A percentile compares a stretch with the other conserved stretches of the same genome.
These are phyloP conservation scores for Curvularia sp. DNA, from an alignment of 2,329 filamentous ascomycete genomes.

Conservation along the genomic window DNA sequence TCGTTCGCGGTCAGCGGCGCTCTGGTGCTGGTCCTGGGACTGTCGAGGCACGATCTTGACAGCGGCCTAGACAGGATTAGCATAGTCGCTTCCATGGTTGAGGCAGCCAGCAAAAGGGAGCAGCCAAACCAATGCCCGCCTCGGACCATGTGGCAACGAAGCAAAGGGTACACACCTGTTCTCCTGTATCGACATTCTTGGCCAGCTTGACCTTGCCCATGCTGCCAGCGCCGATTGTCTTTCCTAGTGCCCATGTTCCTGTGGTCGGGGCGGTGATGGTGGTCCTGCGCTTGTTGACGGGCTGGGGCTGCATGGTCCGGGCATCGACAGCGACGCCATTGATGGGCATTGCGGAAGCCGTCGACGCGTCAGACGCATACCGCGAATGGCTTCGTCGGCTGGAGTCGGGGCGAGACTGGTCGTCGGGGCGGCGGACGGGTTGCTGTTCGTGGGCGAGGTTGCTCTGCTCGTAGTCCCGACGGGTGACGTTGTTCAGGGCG, in stretches of 20 bases:
- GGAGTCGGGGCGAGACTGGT: constrained; percentile 63
- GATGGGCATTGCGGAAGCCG: constrained; percentile 46
- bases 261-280: constrained; percentile 83
- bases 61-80: constrained; percentile 69
- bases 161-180: constrained; percentile 70
- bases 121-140: not conserved
- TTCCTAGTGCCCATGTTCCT: constrained; percentile 92
- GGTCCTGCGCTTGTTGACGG: constrained; percentile 63
- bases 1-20: constrained; percentile 77
- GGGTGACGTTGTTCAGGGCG: constrained; percentile 61
- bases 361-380: constrained; percentile 55
- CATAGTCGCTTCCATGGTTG: not conserved
- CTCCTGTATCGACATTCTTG: constrained; percentile 84
- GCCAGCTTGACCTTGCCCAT: constrained; percentile 99
- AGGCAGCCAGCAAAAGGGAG: not conserved
- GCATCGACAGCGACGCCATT: constrained; percentile 48
- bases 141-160: not conserved
- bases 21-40: constrained; percentile 82
- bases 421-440: constrained; percentile 67
- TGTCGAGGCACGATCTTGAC: constrained; percentile 96
- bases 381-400: constrained; percentile 56
- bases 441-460: constrained; percentile 65
- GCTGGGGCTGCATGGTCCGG: constrained; percentile 27
- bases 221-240: constrained; percentile 95
- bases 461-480: constrained; percentile 76